phyloP scores from a whole-genome alignment of 2,329 filamentous ascomycete genomes.

The Fragosphaeria purpurea region DNA sequence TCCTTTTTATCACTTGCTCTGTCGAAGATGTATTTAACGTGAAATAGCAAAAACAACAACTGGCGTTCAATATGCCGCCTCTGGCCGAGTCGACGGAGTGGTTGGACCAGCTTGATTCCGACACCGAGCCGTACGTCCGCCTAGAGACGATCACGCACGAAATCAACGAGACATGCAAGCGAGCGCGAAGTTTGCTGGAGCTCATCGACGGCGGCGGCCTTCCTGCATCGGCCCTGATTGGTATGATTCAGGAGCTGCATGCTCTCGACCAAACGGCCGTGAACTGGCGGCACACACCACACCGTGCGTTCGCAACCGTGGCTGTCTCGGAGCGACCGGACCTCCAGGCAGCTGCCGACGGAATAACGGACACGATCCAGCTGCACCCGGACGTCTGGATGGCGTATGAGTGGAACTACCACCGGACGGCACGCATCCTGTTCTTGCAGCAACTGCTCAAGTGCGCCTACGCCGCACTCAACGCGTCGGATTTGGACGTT shows the following conservation, averaged over 20 bases:
- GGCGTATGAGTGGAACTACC: slow-evolving; percentile 32
- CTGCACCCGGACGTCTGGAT: slow-evolving; percentile 30
- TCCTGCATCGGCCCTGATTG: slow-evolving; percentile 11
- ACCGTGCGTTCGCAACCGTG: slow-evolving; percentile 24
- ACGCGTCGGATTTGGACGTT: not conserved
- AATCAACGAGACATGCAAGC: slow-evolving; percentile 21
- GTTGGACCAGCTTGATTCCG: slow-evolving; percentile 22
- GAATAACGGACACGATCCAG: slow-evolving; percentile 19
- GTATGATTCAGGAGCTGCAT: slow-evolving; percentile 21
- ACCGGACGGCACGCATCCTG: slow-evolving; percentile 27
- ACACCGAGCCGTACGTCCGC: slow-evolving; percentile 15
- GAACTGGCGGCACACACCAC: slow-evolving; percentile 21
- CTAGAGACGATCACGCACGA: slow-evolving; percentile 20
- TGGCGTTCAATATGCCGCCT: slow-evolving; percentile 21
- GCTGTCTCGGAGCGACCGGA: slow-evolving; percentile 8
- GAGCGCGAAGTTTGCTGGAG: slow-evolving; percentile 19
- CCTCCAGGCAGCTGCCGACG: slow-evolving; percentile 6
- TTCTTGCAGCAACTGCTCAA: slow-evolving; percentile 23
- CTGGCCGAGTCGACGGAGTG: slow-evolving; percentile 20
- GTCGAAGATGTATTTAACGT: no score
- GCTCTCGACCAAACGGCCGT: slow-evolving; percentile 19
- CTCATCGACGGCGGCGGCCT: slow-evolving; percentile 6
- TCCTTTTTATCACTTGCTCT: not conserved
- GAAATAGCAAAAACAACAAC: slow-evolving; percentile 24
- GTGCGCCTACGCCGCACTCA: slow-evolving; percentile 8